Evolutionary conservation across 768 basidiomycete genomes (phyloP).

Genomic region (Leccinum aurantiacum): DNA sequence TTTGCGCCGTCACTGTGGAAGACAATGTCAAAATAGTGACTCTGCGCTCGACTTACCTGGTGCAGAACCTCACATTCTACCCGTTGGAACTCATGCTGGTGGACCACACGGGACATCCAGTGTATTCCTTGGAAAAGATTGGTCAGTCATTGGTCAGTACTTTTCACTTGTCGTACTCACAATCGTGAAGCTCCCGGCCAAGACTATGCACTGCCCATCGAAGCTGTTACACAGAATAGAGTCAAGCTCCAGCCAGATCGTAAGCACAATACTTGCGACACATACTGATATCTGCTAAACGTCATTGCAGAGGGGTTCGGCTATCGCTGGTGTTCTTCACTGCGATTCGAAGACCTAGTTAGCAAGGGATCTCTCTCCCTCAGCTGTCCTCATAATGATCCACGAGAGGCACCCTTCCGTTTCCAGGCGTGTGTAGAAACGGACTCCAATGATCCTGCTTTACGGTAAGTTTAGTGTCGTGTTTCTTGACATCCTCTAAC

Average conservation of each 20-base stretch:
- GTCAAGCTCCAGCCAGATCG: conserved; percentile 91
- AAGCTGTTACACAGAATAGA: conserved; percentile 78
- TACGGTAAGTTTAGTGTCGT: conserved; percentile 45
- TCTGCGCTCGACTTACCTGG: conserved; percentile 86
- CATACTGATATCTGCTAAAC: conserved; percentile 4
- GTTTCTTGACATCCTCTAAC: conserved; percentile 5
- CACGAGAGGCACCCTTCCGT: conserved; percentile 85
- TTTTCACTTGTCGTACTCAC: conserved; percentile 45
- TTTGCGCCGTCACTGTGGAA: conserved; percentile 87
- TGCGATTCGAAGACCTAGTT: conserved; percentile 88
- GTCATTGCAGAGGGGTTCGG: conserved; percentile 81
- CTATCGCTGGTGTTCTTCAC: conserved; percentile 87
- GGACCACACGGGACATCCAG: conserved; percentile 79
- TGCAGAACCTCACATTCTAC: conserved; percentile 89
- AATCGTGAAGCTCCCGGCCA: conserved; percentile 79
- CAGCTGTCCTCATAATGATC: conserved; percentile 79
- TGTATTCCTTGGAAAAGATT: conserved; percentile 81
- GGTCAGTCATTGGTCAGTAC: conserved; percentile 39
- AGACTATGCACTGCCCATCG: conserved; percentile 87
- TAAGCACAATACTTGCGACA: conserved; percentile 39
- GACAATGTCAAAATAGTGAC: conserved; percentile 95
- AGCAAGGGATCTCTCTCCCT: conserved; percentile 69
- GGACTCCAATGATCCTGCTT: conserved; percentile 54
- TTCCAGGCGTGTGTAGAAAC: conserved; percentile 91
- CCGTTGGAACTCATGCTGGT: conserved; percentile 90